Evolutionary conservation across 305 asterid genomes (phyloP).

Genomic region (Rubia balearica): DNA sequence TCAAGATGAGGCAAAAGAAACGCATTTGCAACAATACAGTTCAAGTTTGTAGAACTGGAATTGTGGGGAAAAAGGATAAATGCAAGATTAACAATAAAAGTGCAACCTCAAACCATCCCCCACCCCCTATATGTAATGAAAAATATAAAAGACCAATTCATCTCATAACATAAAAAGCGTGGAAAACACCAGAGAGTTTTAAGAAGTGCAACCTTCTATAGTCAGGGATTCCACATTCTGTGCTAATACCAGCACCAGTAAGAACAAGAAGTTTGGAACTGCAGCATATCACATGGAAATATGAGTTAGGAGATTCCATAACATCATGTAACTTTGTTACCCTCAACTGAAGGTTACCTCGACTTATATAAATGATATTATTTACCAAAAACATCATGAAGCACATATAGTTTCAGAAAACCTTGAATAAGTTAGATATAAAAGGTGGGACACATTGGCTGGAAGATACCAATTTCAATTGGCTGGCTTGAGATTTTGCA

Average conservation of each 20-base stretch:
- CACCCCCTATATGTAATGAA: neutral
- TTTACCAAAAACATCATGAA: neutral
- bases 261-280: constrained; percentile 78
- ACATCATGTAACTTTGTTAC: neutral
- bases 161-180: neutral
- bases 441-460: neutral
- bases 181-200: neutral
- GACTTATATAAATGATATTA: neutral
- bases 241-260: constrained; percentile 98
- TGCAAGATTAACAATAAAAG: neutral
- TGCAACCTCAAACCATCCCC: neutral
- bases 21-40: neutral
- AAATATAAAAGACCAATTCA: neutral
- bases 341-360: neutral
- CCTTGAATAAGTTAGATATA: neutral
- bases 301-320: constrained; percentile 14
- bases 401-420: neutral
- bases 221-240: constrained; percentile 98
- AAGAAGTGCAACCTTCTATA: constrained; percentile 62
- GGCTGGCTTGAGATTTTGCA: neutral
- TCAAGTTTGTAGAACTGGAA: neutral
- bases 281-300: constrained; percentile 22
- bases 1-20: neutral
- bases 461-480: neutral
- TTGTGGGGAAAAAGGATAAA: neutral